phyloP scores from a whole-genome alignment of 345 rosid species.

The Brassica juncea region DNA sequence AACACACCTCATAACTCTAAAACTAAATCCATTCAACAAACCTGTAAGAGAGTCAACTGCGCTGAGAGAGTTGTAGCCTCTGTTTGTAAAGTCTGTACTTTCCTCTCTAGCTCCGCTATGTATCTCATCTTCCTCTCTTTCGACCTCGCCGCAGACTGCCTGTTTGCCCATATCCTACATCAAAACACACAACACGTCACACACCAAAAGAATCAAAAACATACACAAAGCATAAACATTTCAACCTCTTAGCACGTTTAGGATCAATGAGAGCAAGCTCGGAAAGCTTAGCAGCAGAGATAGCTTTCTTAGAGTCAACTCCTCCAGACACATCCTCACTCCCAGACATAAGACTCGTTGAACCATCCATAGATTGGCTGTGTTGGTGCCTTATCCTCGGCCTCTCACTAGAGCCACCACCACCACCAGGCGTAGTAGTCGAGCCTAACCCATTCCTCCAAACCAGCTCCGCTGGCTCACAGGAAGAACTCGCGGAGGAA shows the following conservation, averaged over 20 bases:
- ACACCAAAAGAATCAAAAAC: background rate
- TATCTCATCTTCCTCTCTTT: conserved; percentile 97
- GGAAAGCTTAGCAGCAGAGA: conserved; percentile 91
- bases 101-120: conserved; percentile 89
- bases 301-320: conserved; percentile 77
- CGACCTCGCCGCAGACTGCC: conserved; percentile 97
- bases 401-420: conserved; percentile 56
- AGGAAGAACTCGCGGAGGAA: conserved; percentile 61
- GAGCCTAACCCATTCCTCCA: conserved; percentile 22
- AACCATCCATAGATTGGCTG: conserved; percentile 95
- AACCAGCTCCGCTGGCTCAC: conserved; percentile 49
- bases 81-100: conserved; percentile 82
- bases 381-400: conserved; percentile 91
- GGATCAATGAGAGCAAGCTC: conserved; percentile 99
- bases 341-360: conserved; percentile 61
- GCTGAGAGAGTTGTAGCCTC: conserved; percentile 90
- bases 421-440: conserved; percentile 37
- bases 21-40: conserved; percentile 27
- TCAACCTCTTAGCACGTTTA: conserved; percentile 87
- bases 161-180: conserved; percentile 94
- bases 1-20: background rate
- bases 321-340: conserved; percentile 54
- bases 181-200: conserved; percentile 27
- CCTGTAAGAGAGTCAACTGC: conserved; percentile 86
- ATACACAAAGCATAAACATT: background rate